These are phyloP conservation scores for Trichoderma sp. DNA, from an alignment of 2,329 filamentous ascomycete genomes.

Conservation along the genomic window DNA sequence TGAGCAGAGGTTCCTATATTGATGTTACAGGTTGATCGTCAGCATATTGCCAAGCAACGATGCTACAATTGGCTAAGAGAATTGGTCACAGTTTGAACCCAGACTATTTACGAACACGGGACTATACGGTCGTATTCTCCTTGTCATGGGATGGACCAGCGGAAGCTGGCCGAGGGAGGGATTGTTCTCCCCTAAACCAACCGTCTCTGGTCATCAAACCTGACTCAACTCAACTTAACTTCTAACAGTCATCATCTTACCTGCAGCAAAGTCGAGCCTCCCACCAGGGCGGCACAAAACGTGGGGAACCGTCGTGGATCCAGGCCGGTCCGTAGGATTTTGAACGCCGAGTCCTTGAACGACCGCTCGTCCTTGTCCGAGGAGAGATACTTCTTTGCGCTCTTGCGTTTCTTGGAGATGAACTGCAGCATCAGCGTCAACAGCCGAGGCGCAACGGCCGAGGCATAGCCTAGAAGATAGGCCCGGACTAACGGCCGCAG, in stretches of 20 bases:
- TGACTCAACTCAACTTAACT: not conserved
- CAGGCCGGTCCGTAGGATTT: constrained; percentile 53
- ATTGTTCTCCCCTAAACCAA: not conserved
- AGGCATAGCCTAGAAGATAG: constrained; percentile 62
- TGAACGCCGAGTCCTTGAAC: constrained; percentile 37
- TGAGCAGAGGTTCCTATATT: constrained; percentile 35
- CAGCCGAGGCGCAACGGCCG: constrained; percentile 57
- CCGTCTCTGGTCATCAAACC: not conserved
- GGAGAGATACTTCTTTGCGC: constrained; percentile 31
- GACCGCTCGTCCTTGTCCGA: constrained; percentile 33
- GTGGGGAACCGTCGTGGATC: constrained; percentile 60
- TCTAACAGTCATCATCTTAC: constrained; percentile 38
- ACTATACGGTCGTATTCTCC: not conserved
- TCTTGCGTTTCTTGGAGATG: constrained; percentile 41
- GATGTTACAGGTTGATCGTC: not conserved
- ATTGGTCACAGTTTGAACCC: not conserved
- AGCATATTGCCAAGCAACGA: not conserved
- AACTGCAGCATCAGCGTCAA: constrained; percentile 56
- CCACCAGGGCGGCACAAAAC: constrained; percentile 62
- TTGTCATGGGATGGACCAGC: not conserved
- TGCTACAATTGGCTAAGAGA: not conserved
- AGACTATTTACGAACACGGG: not conserved
- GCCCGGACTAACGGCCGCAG: constrained; percentile 60
- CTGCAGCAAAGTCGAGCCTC: constrained; percentile 63
- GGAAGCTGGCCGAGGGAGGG: not conserved